Base-by-base conservation (phyloP, 352 stramenopile species). In the Phytophthora crassamura region DNA sequence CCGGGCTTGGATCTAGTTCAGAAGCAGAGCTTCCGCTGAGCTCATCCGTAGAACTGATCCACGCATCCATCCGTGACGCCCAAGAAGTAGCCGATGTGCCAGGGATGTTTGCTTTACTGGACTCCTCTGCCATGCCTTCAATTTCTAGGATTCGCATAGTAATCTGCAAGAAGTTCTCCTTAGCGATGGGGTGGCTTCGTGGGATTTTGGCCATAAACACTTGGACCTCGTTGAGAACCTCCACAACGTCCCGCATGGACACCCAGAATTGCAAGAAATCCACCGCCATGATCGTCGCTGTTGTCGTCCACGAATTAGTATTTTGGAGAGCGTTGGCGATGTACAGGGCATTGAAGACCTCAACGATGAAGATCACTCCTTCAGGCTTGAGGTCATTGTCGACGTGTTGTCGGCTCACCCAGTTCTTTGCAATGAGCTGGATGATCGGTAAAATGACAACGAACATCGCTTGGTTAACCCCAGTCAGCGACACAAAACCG, bases 311-410 rank as follows among this genome's bases (percentile, higher is more conserved):
- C 0, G 67, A 73, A 7, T 67, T 60, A 1, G 75, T 36, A 14
- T 57, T 74, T 33, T 79, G 64, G 49, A 87, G 74, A 22, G 67
- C 77, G 15, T 68, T 70, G 0, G 74, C 61, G 4, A 86, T 63
- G 18, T 71, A 88, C 1, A 88, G 46, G 34, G 77, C 55, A 52
- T 86, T 74, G 47, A 84, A 88, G 41, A 88, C 57, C 32, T 88
- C 72, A 7, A 80, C 71, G 18, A 83, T 82, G 54, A 88, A 83
- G 14, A 83, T 78, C 2, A 86, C 69, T 0, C 64, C 61, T 55
- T 88, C 67, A 1, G 79, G 69, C 30, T 81, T 77, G 8, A 64
- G 25, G 34, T 83, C 72, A 7, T 71, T 52, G 20, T 62, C 15
- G 4, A 35, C 54, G 18, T 68, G 50, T 51, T 58, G n/a, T 1